phyloP scores from a whole-genome alignment of 805 yeast genomes.

The Wickerhamiella vanderwaltii region DNA sequence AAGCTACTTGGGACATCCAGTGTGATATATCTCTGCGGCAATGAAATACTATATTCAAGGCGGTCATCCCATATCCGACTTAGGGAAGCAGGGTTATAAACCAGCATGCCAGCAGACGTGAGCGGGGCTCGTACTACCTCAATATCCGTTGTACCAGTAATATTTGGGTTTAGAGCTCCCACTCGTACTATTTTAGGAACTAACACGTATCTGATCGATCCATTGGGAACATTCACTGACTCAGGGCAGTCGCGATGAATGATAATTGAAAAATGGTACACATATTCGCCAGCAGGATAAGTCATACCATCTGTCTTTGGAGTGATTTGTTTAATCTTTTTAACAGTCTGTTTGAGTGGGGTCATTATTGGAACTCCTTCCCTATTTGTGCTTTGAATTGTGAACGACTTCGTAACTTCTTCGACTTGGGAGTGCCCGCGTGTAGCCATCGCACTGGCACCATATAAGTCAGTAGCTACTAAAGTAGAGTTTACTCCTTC shows the following conservation, averaged over 20 bases:
- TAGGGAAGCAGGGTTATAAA: constrained; percentile 66
- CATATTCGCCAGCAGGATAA: constrained; percentile 68
- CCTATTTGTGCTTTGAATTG: not conserved
- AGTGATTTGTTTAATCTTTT: constrained; percentile 17
- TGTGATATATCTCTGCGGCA: constrained; percentile 64
- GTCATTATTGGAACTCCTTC: constrained; percentile 19
- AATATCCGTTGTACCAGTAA: constrained; percentile 47
- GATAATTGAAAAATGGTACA: constrained; percentile 73
- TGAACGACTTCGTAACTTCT: constrained; percentile 12
- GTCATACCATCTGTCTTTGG: constrained; percentile 22
- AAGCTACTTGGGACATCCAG: constrained; percentile 66
- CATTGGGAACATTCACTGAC: constrained; percentile 56
- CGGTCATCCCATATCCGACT: constrained; percentile 80
- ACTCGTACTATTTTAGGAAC: constrained; percentile 50
- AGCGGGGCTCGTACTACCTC: constrained; percentile 58
- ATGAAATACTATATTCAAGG: constrained; percentile 61
- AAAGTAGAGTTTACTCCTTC: constrained; percentile 21
- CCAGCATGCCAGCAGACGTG: constrained; percentile 59
- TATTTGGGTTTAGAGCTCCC: constrained; percentile 65
- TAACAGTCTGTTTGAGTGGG: constrained; percentile 17
- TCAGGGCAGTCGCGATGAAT: constrained; percentile 70
- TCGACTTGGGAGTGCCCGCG: constrained; percentile 9
- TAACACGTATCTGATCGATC: constrained; percentile 49
- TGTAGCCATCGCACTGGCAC: constrained; percentile 26
- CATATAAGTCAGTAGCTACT: constrained; percentile 25